These are phyloP conservation scores for Aspergillus tubingensis DNA, from an alignment of 2,329 filamentous ascomycete genomes.

Conservation along the genomic window DNA sequence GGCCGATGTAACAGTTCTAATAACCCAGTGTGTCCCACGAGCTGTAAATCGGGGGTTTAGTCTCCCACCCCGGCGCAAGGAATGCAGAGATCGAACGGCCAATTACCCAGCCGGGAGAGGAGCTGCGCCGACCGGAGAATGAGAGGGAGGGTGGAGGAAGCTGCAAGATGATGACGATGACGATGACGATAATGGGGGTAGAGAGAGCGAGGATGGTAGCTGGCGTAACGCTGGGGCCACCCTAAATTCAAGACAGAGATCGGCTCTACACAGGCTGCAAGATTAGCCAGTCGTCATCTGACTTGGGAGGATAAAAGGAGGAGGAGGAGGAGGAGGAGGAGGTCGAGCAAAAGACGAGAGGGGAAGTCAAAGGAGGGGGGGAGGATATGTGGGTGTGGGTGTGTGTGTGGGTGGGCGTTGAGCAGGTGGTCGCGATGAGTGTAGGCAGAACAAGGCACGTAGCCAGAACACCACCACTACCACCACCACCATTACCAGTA, in stretches of 20 bases:
- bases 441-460: not conserved
- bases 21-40: not conserved
- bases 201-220: conserved; percentile 4
- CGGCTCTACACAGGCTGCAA: conserved; percentile 20
- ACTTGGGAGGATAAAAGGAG: conserved; percentile 11
- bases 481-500: no score
- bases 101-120: conserved; percentile 15
- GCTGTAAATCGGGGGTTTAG: conserved; percentile 7
- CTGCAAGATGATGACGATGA: conserved; percentile 17
- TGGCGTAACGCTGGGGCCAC: conserved; percentile 19
- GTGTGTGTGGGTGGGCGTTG: conserved; percentile 1
- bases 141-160: conserved; percentile 9
- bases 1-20: conserved; percentile 7
- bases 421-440: conserved; percentile 3
- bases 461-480: not conserved
- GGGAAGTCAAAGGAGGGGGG: conserved; percentile 7
- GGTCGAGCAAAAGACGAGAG: conserved; percentile 5
- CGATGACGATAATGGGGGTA: conserved; percentile 8
- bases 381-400: conserved; percentile 11
- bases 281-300: conserved; percentile 24
- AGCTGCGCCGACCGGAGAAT: conserved; percentile 20
- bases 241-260: conserved; percentile 18
- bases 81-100: conserved; percentile 14
- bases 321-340: not conserved
- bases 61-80: conserved; percentile 12